Base-by-base conservation (phyloP, 352 stramenopile genomes). In the Phytopythium boreale region DNA sequence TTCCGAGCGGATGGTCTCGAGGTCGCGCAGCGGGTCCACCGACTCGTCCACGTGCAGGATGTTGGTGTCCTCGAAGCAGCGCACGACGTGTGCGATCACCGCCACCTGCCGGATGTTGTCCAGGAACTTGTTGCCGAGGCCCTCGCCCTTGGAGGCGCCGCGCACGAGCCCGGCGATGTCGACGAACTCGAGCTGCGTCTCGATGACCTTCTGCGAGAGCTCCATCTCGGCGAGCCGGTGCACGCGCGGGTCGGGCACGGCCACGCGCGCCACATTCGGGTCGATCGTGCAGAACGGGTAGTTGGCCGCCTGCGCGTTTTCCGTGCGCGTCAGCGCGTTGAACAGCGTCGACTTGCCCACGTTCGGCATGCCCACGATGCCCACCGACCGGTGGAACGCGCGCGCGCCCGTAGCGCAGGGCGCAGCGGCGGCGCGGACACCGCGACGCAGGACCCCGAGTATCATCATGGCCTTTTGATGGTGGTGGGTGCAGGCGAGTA, bases 41-140 rank as follows among this genome's bases (percentile, higher is more conserved):
- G 70, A 90, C 41, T 96, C 95, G 70, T 99, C 95, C 22, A 99
- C 97, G 77, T 98, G 95, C 62, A 99, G 90, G 59, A 99, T 97
- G 80, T 99, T 97, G 22, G 96, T 91, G 78, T 99, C 92, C 59
- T 99, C 93, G 68, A 99, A 99, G 79, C 97, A 99, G 37, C 97
- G 91, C 49, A 99, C 95, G 4, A 99, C 84, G 67, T 94, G 87
- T 11, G 72, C 74, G 57, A 94, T 93, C 53, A 94, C 86, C 2
- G 80, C 85, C 51, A 95, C 87, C 60, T 93, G 82, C 2, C 84
- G 85, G 66, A 96, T 96, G 64, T 94, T 92, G 56, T 90, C 79
- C 19, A 96, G 71, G 59, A 96, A 96, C 67, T 92, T 88, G 72
- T 96, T 96, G 37, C 84, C 85, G 17, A 96, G 72, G 8, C 88